These are phyloP conservation scores for Kingdonia uniflora DNA, from an alignment of 164 flowering plant genomes.

Conservation along the genomic window DNA sequence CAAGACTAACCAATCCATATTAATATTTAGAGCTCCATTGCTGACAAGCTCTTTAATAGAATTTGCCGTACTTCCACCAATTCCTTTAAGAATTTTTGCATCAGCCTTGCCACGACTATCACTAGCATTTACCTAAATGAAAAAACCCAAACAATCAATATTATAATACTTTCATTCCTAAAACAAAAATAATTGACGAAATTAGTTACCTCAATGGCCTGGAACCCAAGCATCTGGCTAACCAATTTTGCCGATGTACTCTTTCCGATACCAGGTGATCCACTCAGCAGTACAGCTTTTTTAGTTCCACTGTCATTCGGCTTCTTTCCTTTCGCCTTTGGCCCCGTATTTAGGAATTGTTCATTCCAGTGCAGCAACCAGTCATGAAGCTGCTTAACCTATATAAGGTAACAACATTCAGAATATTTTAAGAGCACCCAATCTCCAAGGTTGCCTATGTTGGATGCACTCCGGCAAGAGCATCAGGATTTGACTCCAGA, in stretches of 20 bases:
- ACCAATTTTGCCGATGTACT: constrained; percentile 92
- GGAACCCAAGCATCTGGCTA: constrained; percentile 84
- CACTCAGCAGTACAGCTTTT: constrained; percentile 81
- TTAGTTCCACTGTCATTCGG: constrained; percentile 62
- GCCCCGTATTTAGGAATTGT: constrained; percentile 41
- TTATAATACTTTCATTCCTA: too few relatives aligned
- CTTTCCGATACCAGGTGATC: constrained; percentile 96
- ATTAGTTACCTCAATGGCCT: constrained; percentile 58
- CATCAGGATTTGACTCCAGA: too few relatives aligned
- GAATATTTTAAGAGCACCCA: neutral
- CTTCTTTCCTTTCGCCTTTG: constrained; percentile 59
- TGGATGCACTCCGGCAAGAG: too few relatives aligned
- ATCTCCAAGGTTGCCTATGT: neutral
- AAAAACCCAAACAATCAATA: neutral
- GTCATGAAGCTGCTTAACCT: constrained; percentile 88
- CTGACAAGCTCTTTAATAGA: constrained; percentile 89
- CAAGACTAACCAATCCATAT: constrained; percentile 51
- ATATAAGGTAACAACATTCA: constrained; percentile 5
- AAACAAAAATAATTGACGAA: too few relatives aligned
- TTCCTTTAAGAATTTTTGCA: constrained; percentile 66
- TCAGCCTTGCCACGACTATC: constrained; percentile 97
- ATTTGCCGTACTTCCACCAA: constrained; percentile 89
- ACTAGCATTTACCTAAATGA: constrained; percentile 92
- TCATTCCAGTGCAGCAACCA: constrained; percentile 83
- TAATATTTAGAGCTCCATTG: constrained; percentile 56